A percentile compares a stretch with the other conserved stretches of the same genome.
phyloP scores from a whole-genome alignment of 2,329 filamentous ascomycete genomes.

The Sarocladium kiliense region DNA sequence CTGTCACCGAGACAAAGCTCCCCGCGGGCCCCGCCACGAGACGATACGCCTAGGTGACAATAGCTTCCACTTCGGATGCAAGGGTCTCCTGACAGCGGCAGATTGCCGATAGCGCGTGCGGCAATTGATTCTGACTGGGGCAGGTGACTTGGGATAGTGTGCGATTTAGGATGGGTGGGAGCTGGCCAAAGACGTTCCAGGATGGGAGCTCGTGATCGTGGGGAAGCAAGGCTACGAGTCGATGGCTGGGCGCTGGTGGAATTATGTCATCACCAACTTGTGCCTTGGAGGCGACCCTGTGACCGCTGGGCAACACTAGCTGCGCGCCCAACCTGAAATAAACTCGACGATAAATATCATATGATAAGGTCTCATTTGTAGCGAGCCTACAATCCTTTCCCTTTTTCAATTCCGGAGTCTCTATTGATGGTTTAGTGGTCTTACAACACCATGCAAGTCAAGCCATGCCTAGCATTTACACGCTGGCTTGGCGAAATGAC shows the following conservation, averaged over 20 bases:
- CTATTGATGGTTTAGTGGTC: too few relatives aligned
- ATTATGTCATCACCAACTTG: conserved; percentile 8
- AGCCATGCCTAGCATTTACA: neutral
- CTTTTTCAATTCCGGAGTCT: too few relatives aligned
- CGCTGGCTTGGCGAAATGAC: neutral
- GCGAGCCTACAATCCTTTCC: too few relatives aligned
- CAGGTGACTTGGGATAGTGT: neutral
- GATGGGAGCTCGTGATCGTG: conserved; percentile 11
- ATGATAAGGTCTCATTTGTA: neutral
- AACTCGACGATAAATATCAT: neutral
- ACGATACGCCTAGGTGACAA: neutral
- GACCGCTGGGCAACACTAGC: neutral
- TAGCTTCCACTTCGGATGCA: neutral
- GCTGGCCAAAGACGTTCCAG: conserved; percentile 9
- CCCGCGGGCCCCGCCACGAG: neutral
- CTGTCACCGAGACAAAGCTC: neutral
- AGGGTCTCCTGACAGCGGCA: conserved; percentile 7
- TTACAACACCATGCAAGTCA: too few relatives aligned
- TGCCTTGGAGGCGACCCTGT: conserved; percentile 1
- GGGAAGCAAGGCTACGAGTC: conserved; percentile 5
- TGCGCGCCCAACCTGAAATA: neutral
- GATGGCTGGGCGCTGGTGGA: neutral
- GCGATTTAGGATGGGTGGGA: neutral
- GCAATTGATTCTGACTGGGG: neutral
- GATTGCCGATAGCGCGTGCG: neutral